Base-by-base conservation (phyloP, 2,329 filamentous ascomycete genomes). In the Colletotrichum sp. region DNA sequence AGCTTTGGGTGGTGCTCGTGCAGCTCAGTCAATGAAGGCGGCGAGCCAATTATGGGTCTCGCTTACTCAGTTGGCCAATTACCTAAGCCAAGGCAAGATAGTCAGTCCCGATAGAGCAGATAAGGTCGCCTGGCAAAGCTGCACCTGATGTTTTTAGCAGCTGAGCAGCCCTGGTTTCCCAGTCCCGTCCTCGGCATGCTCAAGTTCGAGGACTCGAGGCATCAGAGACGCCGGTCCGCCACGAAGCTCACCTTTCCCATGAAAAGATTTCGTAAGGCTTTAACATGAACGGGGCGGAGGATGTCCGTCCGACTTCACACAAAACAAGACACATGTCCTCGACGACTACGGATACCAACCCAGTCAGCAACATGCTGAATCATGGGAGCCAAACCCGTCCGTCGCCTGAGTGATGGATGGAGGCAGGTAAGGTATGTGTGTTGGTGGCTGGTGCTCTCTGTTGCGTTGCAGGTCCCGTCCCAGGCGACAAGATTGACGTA, bases 301-400 rank as follows among this genome's bases (percentile, higher is more conserved):
- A 72, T 75, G 72, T 8, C 72, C 69, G 72, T 15, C 72, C 69
- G 62, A 63, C 21, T 26, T 39, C 32, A 24, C 52, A 69, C 39
- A 39, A 64, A 34, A 64, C 39, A 39, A 64, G 44, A 64, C 57
- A 57, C 69, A n/a, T 68, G 69, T 72, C 55, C 55, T 62, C 36
- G 30, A 60, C 49, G 55, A 12, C 26, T 64, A 64, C 52, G 55
- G 34, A 62, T 57, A 64, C 21, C 66, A 32, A 39, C 30, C 52
- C 52, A 60, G 34, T 34, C 52, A 44, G 34, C 24, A 49, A 36
- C 63, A 55, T 63, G 15, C 63, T 72, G 73, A 68, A 63, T 69
- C 64, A 64, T 36, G 70, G 57, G 49, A 57, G 18, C 57, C 34
- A 32, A 52, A 52, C n/a, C 28, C 6, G 34, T 39, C 62, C 39